phyloP scores from a whole-genome alignment of 2,329 filamentous ascomycete species.

The Colletotrichum tabaci region DNA sequence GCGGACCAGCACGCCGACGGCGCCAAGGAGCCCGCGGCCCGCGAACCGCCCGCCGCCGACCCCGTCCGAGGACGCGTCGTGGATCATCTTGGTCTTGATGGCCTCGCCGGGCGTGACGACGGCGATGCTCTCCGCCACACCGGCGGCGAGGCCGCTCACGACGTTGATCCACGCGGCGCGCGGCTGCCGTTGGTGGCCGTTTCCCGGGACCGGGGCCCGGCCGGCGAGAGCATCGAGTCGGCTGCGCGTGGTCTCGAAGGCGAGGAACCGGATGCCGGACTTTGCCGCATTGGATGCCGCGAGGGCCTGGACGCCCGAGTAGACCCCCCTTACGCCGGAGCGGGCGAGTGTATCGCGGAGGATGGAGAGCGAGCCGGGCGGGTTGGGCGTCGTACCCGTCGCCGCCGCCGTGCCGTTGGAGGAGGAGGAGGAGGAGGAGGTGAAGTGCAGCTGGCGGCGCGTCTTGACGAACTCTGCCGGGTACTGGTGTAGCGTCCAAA shows the following conservation, averaged over 20 bases:
- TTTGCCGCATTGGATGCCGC: constrained; percentile 24
- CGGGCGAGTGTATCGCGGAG: constrained; percentile 15
- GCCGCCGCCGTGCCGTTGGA: not conserved
- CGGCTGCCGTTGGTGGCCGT: not conserved
- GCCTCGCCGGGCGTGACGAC: constrained; percentile 29
- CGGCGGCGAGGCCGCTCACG: constrained; percentile 25
- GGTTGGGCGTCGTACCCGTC: not conserved
- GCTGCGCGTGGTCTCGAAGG: constrained; percentile 19
- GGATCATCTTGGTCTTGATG: constrained; percentile 27
- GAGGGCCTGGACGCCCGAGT: constrained; percentile 20
- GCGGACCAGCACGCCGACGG: constrained; percentile 12
- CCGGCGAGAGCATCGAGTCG: not conserved
- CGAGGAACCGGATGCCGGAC: constrained; percentile 16
- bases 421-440: not conserved
- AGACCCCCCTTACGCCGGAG: constrained; percentile 11
- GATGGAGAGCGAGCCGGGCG: constrained; percentile 17
- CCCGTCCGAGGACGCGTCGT: constrained; percentile 2
- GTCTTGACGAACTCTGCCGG: constrained; percentile 31
- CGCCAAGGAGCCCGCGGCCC: constrained; percentile 9
- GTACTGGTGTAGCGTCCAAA: constrained; percentile 5
- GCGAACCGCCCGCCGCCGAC: not conserved
- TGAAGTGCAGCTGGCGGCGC: constrained; percentile 18
- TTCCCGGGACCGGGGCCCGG: not conserved
- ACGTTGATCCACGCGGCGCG: constrained; percentile 29
- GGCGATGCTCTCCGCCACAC: constrained; percentile 20